Conservation (phyloP, 75 land plant species). For the Picea sitchensis region DNA sequence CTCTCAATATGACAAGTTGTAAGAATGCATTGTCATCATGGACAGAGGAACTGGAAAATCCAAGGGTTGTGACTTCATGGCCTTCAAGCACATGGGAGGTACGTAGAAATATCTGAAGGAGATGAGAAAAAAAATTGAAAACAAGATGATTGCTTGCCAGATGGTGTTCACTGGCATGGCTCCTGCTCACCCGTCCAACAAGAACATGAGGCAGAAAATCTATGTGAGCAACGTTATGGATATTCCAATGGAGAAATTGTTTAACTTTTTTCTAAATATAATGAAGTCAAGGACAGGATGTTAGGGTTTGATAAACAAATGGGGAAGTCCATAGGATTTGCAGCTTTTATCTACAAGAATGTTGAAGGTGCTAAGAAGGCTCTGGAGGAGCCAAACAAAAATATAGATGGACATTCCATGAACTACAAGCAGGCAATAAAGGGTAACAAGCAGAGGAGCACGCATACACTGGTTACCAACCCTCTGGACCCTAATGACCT, state of each 20-base stretch:
- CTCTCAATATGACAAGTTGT: slow-evolving; percentile 45
- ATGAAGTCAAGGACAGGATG: slow-evolving; percentile 67
- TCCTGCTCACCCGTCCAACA: slow-evolving; percentile 16
- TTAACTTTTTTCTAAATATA: slow-evolving; percentile 41
- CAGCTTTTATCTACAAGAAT: slow-evolving; percentile 49
- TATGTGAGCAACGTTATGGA: slow-evolving; percentile 54
- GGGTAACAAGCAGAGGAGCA: slow-evolving; percentile 24
- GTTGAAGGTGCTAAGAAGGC: slow-evolving; percentile 56
- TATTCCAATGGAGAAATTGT: slow-evolving; percentile 35
- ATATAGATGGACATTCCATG: slow-evolving; percentile 48
- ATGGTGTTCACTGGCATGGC: slow-evolving; percentile 46
- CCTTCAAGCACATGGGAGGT: slow-evolving; percentile 38
- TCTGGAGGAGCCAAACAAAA: slow-evolving; percentile 59
- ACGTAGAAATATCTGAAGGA: slow-evolving; percentile 39
- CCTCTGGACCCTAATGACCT: neutral
- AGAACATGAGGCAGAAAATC: slow-evolving; percentile 46
- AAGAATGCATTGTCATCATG: slow-evolving; percentile 42
- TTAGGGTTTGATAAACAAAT: slow-evolving; percentile 58
- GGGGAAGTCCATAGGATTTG: slow-evolving; percentile 54
- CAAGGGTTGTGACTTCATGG: slow-evolving; percentile 57
- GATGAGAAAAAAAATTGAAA: slow-evolving; percentile 59
- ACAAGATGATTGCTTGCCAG: slow-evolving; percentile 43
- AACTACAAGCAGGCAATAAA: slow-evolving; percentile 47
- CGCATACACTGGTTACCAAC: neutral
- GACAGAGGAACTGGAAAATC: slow-evolving; percentile 55